Evolutionary conservation across 106 monocot genomes (phyloP).

Genomic region (Allium sativum): DNA sequence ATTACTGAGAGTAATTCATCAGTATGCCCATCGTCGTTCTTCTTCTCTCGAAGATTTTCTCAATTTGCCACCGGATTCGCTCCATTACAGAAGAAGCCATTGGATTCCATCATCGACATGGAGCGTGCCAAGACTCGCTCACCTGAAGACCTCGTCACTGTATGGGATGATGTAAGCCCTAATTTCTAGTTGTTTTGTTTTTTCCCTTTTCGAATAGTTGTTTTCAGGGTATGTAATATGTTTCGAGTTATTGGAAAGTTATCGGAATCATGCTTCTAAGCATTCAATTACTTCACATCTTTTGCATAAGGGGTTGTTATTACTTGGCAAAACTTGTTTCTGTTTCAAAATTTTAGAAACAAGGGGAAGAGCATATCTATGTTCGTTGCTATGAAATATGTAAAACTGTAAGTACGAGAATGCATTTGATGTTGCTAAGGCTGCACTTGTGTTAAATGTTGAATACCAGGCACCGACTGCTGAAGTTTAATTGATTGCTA

Average conservation of each 20-base stretch:
- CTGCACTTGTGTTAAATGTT: no score
- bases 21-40: slow-evolving; percentile 23
- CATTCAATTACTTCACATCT: no score
- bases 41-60: slow-evolving; percentile 24
- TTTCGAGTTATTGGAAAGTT: neutral
- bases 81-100: slow-evolving; percentile 61
- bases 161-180: slow-evolving; percentile 78
- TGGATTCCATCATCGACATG: slow-evolving; percentile 72
- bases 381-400: no score
- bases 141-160: slow-evolving; percentile 58
- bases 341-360: no score
- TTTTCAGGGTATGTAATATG: neutral
- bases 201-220: neutral
- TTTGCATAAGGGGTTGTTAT: no score
- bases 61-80: slow-evolving; percentile 77
- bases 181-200: neutral
- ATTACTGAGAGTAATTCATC: neutral
- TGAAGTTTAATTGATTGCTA: no score
- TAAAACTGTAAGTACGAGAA: no score
- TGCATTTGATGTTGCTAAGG: no score
- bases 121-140: slow-evolving; percentile 38
- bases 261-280: no score
- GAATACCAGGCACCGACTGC: no score
- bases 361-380: no score
- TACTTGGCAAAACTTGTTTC: no score